Conservation (phyloP, 495 filamentous ascomycete species). For the Saxophila tyrrhenica region DNA sequence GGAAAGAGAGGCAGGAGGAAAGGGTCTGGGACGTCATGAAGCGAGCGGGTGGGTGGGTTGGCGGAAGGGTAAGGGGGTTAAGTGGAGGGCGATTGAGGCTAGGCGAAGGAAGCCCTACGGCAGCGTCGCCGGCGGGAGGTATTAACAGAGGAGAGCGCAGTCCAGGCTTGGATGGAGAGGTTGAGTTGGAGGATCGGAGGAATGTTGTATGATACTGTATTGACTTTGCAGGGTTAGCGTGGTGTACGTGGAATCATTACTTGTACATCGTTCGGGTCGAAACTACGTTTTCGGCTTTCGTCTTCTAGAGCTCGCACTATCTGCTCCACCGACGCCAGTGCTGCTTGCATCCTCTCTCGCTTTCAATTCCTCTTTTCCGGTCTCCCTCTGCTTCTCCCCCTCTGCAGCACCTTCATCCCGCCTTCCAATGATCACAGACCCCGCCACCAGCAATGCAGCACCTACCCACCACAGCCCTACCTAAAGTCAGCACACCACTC, state of each 20-base stretch:
- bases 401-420: slow-evolving; percentile 43
- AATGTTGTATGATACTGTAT: not conserved
- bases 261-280: no score
- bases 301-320: not conserved
- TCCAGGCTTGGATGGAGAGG: not conserved
- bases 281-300: no score
- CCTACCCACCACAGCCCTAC: slow-evolving; percentile 73
- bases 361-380: not conserved
- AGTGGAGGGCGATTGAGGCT: slow-evolving; percentile 16
- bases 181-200: slow-evolving; percentile 17
- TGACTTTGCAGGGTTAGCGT: not conserved
- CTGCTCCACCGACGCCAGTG: not conserved
- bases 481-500: no score
- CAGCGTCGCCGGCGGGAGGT: not conserved
- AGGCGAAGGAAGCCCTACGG: slow-evolving; percentile 3
- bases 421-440: slow-evolving; percentile 82
- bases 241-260: not conserved
- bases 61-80: slow-evolving; percentile 4
- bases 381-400: not conserved
- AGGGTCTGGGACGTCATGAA: slow-evolving; percentile 26
- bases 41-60: slow-evolving; percentile 21
- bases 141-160: not conserved
- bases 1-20: slow-evolving; percentile 25
- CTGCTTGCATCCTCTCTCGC: not conserved
- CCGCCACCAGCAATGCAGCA: slow-evolving; percentile 70